Base-by-base conservation (phyloP, 768 basidiomycete species). In the Termitomyces sp. region DNA sequence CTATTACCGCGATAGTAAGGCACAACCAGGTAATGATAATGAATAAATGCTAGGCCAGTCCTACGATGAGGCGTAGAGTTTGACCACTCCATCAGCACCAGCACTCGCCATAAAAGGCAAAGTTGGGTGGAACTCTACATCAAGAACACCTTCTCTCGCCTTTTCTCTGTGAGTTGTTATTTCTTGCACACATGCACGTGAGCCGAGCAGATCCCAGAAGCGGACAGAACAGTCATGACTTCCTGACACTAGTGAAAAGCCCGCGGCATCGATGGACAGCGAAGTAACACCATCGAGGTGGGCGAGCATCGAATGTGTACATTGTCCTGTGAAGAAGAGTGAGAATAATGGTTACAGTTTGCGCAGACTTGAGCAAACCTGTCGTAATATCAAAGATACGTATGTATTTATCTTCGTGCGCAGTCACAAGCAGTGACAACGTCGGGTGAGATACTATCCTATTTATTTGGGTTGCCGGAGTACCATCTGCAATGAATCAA, bases 21-120 rank as follows among this genome's bases (percentile, higher is more conserved):
- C 15, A 53, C 54, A 61, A 60, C 47, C 53, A 52, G 37, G 46
- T 39, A 54, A 42, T 54, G 37, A 54, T 42, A 54, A n/a, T 53
- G 24, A 41, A 42, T 30, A 57, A 57, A 57, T 33, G 50, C 11
- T 36, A 39, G 50, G 41, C 30, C 16, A 62, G 62, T 61, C 73
- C 79, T 79, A 92, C 75, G 89, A 93, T 67, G 89, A 90, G 61
- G 91, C 89, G 71, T 91, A 97, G 30, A 98, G 78, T 73, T 93
- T 93, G 60, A 98, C 86, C 47, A 93, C 88, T 30, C 95, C 95
- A 73, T 98, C 96, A 13, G 93, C 93, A n/a, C 96, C 96, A 20
- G 92, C 91, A 70, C 92, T 96, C 16, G 89, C 93, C 81, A 97
- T 85, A 68, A 95, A 85, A 31, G 91, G 89, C 58, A 95, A 72